Percentiles rank a stretch among this genome's conserved stretches.
These are phyloP conservation scores for Cadophora sp. DNA, from an alignment of 2,329 filamentous ascomycete genomes.

Conservation along the genomic window DNA sequence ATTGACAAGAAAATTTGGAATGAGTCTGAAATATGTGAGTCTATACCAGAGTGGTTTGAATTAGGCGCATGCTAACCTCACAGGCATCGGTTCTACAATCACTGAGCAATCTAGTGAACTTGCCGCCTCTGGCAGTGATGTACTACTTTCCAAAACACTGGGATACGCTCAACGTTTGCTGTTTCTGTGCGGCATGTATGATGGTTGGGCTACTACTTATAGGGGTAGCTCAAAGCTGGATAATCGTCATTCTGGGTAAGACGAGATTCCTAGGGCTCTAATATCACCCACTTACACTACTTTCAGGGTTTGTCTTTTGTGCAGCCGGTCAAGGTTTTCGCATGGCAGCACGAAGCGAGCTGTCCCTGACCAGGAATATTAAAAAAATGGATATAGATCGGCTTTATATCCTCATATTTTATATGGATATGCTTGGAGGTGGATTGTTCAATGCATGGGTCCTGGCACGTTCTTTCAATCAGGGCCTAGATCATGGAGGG, in stretches of 20 bases:
- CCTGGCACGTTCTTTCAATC: not conserved
- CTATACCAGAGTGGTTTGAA: not conserved
- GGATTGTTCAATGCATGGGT: not conserved
- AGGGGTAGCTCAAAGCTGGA: not conserved
- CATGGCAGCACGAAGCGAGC: not conserved
- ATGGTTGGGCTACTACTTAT: not conserved
- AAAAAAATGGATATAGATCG: not conserved
- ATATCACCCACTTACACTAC: not conserved
- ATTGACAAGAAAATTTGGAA: not conserved
- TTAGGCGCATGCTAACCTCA: not conserved
- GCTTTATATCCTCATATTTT: not conserved
- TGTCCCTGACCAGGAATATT: not conserved
- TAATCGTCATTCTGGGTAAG: not conserved
- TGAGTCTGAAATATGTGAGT: not conserved
- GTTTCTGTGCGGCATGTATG: not conserved
- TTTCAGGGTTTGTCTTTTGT: slow-evolving; percentile 2
- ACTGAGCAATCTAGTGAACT: not conserved
- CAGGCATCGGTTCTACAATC: not conserved
- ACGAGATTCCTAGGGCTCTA: no score
- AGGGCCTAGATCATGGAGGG: not conserved
- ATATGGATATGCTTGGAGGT: slow-evolving; percentile 1
- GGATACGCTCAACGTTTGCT: not conserved
- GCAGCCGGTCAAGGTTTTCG: not conserved
- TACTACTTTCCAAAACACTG: not conserved
- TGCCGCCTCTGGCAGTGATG: not conserved